A percentile compares a stretch with the other conserved stretches of the same genome.
These are phyloP conservation scores for Cyberlindnera saturnus DNA, from an alignment of 805 yeast species.

Conservation along the genomic window DNA sequence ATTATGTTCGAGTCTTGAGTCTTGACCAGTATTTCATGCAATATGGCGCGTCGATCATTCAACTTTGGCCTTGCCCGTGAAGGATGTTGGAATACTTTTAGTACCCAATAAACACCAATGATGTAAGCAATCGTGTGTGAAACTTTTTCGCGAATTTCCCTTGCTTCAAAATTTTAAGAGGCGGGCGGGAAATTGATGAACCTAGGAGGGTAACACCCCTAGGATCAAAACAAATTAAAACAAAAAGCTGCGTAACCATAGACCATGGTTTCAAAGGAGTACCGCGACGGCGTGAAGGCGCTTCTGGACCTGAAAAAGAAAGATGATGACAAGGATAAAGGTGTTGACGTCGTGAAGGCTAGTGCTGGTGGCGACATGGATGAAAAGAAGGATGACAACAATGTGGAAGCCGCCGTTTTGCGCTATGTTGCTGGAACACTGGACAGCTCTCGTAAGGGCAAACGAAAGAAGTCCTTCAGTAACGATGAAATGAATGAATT, in stretches of 20 bases:
- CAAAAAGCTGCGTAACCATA: background rate
- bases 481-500: conserved; percentile 20
- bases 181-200: no score
- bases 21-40: no score
- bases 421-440: conserved; percentile 63
- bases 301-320: conserved; percentile 19
- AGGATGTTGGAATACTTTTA: no score
- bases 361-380: conserved; percentile 3
- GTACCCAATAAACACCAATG: no score
- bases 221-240: background rate
- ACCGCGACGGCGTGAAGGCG: conserved; percentile 23
- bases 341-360: conserved; percentile 1
- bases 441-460: conserved; percentile 24
- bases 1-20: no score
- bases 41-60: no score
- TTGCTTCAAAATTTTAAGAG: no score
- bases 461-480: conserved; percentile 18
- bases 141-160: no score
- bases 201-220: conserved; percentile 1
- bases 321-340: conserved; percentile 10
- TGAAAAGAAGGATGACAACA: conserved; percentile 29
- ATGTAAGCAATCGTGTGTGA: no score
- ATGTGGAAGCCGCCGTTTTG: conserved; percentile 77
- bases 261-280: conserved; percentile 13
- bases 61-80: no score